Conservation (phyloP, 768 basidiomycete species). For the Butyriboletus loyo region DNA sequence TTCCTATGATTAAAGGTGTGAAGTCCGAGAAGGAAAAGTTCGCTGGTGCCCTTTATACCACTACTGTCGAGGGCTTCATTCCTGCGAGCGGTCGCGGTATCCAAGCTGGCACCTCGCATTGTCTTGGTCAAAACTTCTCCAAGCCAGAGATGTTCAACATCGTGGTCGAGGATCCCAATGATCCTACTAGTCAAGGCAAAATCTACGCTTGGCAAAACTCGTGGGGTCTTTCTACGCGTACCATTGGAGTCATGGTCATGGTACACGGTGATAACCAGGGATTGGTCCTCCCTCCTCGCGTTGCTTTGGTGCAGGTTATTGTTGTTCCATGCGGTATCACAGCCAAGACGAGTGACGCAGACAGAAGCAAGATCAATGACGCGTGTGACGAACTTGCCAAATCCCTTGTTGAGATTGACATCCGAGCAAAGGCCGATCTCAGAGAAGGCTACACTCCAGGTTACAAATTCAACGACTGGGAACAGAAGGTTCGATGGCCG, state of each 20-base stretch:
- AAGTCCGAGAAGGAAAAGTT: constrained; percentile 99
- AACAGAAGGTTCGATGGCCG: constrained; percentile 71
- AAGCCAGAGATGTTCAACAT: constrained; percentile 97
- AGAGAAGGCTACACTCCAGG: constrained; percentile 97
- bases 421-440: constrained; percentile 87
- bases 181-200: constrained; percentile 63
- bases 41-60: constrained; percentile 96
- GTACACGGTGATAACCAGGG: constrained; percentile 98
- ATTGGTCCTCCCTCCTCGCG: constrained; percentile 93
- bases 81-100: constrained; percentile 97
- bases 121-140: constrained; percentile 98
- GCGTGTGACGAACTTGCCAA: constrained; percentile 76
- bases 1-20: constrained; percentile 94
- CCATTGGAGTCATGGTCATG: constrained; percentile 99
- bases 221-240: constrained; percentile 95
- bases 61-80: constrained; percentile 97
- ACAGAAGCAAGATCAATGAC: constrained; percentile 67
- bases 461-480: constrained; percentile 99
- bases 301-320: constrained; percentile 88
- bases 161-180: constrained; percentile 89
- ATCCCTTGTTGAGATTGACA: constrained; percentile 64
- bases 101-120: constrained; percentile 97
- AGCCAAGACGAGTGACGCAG: constrained; percentile 71
- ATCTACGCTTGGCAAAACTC: constrained; percentile 96
- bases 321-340: constrained; percentile 94